Evolutionary conservation across 2,329 filamentous ascomycete species (phyloP).

Genomic region (Aureobasidium pullulans): DNA sequence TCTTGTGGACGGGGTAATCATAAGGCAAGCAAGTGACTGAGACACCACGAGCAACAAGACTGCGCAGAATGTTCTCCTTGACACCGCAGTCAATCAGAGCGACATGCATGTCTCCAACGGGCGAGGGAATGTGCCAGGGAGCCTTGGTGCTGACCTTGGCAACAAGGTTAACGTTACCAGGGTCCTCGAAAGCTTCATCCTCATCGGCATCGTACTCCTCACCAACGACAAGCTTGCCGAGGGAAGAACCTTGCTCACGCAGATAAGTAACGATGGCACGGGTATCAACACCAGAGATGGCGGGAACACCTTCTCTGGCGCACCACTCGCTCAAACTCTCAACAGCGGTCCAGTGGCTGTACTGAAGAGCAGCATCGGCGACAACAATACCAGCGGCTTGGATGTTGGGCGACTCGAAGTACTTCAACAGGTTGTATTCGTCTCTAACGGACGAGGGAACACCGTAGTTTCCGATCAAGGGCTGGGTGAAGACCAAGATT

Average conservation of each 20-base stretch:
- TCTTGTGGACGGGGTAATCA: conserved; percentile 97
- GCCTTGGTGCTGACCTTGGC: conserved; percentile 96
- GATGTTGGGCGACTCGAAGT: conserved; percentile 97
- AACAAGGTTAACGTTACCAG: conserved; percentile 93
- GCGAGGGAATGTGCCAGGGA: conserved; percentile 87
- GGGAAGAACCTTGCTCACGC: conserved; percentile 91
- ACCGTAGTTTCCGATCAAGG: conserved; percentile 96
- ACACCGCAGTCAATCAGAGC: conserved; percentile 97
- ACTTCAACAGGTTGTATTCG: conserved; percentile 83
- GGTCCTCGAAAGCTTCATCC: conserved; percentile 92
- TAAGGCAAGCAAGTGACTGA: conserved; percentile 93
- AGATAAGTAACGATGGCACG: conserved; percentile 93
- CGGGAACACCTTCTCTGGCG: conserved; percentile 88
- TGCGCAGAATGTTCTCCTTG: conserved; percentile 98
- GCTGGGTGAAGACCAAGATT: conserved; percentile 97
- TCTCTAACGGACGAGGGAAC: conserved; percentile 83
- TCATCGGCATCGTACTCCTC: conserved; percentile 98
- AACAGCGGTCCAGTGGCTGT: conserved; percentile 98
- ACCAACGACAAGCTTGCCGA: conserved; percentile 88
- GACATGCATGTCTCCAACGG: conserved; percentile 77
- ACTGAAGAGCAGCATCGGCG: conserved; percentile 83
- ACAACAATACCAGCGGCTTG: conserved; percentile 95
- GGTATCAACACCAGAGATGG: conserved; percentile 94
- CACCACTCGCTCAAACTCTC: conserved; percentile 93
- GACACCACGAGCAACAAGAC: conserved; percentile 82